Evolutionary conservation across 345 rosid species (phyloP).

Genomic region (Luvunga scandens): DNA sequence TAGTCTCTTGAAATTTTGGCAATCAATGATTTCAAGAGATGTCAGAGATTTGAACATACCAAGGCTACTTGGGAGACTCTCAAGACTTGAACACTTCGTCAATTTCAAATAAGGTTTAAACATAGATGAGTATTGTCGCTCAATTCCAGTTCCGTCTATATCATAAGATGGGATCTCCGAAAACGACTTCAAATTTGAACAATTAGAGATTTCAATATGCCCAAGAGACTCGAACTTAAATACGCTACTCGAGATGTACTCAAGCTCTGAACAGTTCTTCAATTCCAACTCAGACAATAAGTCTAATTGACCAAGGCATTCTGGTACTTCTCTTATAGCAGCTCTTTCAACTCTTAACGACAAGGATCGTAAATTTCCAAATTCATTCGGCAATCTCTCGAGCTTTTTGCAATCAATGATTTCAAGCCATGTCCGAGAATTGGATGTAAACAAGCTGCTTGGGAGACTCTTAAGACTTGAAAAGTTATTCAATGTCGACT

Average conservation of each 20-base stretch:
- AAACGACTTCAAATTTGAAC: no score
- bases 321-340: no score
- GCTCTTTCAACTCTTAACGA: not conserved
- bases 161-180: not conserved
- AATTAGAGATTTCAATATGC: no score
- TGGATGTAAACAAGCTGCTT: no score
- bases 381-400: not conserved
- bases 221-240: no score
- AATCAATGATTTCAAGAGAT: not conserved
- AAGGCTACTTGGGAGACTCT: slow-evolving; percentile 15
- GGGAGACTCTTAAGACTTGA: no score
- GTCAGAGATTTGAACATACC: not conserved
- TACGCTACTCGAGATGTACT: not conserved
- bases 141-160: not conserved
- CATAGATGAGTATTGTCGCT: not conserved
- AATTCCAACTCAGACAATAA: no score
- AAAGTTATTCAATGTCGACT: no score
- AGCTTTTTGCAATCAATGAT: not conserved
- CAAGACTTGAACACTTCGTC: slow-evolving; percentile 2
- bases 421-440: no score
- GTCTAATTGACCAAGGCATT: no score
- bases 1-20: not conserved
- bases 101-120: no score
- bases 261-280: no score
- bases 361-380: not conserved